A percentile compares a stretch with the other conserved stretches of the same genome.
Evolutionary conservation across 257 asterid species (phyloP).

Genomic region (Cordia subcordata): DNA sequence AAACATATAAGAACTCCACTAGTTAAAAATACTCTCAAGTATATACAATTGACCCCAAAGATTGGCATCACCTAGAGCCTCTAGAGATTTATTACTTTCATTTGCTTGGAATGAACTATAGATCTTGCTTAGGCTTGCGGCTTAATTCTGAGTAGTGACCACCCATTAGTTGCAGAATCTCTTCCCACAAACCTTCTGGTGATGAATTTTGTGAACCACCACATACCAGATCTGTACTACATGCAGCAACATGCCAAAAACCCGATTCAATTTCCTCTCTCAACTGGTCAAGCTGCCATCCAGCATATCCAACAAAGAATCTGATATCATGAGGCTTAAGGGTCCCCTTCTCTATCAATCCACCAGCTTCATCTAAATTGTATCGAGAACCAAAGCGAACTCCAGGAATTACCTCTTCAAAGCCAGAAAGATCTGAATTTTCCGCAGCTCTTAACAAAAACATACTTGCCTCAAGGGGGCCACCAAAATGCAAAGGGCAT

Average conservation of each 20-base stretch:
- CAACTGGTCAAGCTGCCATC: conserved; percentile 91
- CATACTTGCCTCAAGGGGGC: conserved; percentile 95
- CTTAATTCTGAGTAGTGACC: conserved; percentile 88
- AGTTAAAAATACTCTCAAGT: not conserved
- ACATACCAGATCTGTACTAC: conserved; percentile 70
- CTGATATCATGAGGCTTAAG: conserved; percentile 72
- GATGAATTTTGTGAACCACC: conserved; percentile 45
- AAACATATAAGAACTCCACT: not conserved
- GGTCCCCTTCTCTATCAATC: conserved; percentile 58
- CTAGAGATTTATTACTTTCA: not conserved
- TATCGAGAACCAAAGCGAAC: conserved; percentile 78
- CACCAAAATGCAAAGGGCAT: conserved; percentile 83
- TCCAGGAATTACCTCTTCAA: conserved; percentile 75
- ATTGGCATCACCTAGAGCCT: not conserved
- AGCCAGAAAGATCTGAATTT: conserved; percentile 38
- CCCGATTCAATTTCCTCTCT: conserved; percentile 70
- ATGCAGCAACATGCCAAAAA: conserved; percentile 86
- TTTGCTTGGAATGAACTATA: conserved; percentile 23
- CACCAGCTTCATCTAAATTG: conserved; percentile 70
- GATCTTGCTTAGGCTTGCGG: conserved; percentile 93
- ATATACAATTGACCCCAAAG: conserved; percentile 14
- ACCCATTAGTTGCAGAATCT: conserved; percentile 89
- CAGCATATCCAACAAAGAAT: conserved; percentile 89
- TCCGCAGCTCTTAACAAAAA: conserved; percentile 59
- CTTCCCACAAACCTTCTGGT: conserved; percentile 77